Percentiles rank a stretch among this genome's conserved stretches.
These are phyloP conservation scores for Rhizoctonia solani DNA, from an alignment of 1,284 basidiomycete species.

Conservation along the genomic window DNA sequence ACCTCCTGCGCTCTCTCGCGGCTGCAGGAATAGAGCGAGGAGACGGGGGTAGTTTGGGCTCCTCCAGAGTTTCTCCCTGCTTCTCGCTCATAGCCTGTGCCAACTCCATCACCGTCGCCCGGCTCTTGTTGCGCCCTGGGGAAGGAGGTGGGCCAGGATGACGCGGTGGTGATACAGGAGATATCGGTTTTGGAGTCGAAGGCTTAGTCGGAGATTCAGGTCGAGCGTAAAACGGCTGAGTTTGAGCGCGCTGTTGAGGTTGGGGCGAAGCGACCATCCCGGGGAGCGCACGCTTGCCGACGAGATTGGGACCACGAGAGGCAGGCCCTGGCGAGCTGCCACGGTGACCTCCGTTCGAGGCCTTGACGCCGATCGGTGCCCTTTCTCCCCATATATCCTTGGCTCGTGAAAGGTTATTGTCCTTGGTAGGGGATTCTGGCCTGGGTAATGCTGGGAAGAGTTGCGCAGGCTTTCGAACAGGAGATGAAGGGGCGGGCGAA, in stretches of 20 bases:
- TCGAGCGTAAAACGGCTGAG: not conserved
- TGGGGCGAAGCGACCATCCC: constrained; percentile 44
- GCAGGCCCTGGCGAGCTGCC: not conserved
- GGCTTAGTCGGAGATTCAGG: constrained; percentile 22
- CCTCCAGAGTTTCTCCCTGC: constrained; percentile 15
- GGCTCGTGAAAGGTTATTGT: constrained; percentile 20
- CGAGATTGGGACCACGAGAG: constrained; percentile 6
- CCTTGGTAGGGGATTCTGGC: not conserved
- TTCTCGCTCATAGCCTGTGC: constrained; percentile 60
- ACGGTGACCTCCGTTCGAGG: not conserved
- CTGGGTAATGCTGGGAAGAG: constrained; percentile 8
- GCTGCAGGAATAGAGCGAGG: constrained; percentile 34
- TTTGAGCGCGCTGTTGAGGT: not conserved
- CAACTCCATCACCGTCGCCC: constrained; percentile 76
- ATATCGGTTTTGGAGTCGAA: constrained; percentile 5
- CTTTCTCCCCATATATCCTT: constrained; percentile 34
- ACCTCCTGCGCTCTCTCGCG: constrained; percentile 53
- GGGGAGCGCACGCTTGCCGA: constrained; percentile 48
- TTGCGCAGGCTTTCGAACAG: constrained; percentile 18
- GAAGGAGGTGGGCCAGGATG: not conserved
- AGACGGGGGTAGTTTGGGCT: constrained; percentile 24
- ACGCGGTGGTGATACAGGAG: not conserved
- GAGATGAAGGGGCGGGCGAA: constrained; percentile 11
- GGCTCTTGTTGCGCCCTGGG: constrained; percentile 53
- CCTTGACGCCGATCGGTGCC: constrained; percentile 32